A percentile compares a stretch with the other conserved stretches of the same genome.
These are phyloP conservation scores for Zygoascus flipseniorum DNA, from an alignment of 805 yeast species.

Conservation along the genomic window DNA sequence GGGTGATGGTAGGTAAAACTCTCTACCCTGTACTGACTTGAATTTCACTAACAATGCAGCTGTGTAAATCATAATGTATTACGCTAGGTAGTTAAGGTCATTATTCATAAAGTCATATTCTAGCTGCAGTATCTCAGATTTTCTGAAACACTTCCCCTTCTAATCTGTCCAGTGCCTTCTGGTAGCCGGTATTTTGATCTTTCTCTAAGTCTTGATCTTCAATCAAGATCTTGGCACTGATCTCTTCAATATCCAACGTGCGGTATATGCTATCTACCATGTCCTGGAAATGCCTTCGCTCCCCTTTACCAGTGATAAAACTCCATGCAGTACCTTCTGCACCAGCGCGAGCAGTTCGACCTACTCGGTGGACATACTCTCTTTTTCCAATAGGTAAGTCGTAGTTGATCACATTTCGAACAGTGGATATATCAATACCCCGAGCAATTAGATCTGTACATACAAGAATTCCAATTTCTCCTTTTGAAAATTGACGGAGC, in stretches of 20 bases:
- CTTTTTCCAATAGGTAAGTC: conserved; percentile 83
- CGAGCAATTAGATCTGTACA: conserved; percentile 91
- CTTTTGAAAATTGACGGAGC: conserved; percentile 50
- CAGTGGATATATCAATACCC: conserved; percentile 74
- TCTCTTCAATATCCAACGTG: conserved; percentile 4
- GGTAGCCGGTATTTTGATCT: conserved; percentile 10
- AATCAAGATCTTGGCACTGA: conserved; percentile 20
- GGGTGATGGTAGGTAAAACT: conserved; percentile 31
- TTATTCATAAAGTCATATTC: background rate
- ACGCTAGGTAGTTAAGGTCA: background rate
- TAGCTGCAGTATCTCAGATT: background rate
- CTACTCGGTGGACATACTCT: conserved; percentile 93
- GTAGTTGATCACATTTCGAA: conserved; percentile 76
- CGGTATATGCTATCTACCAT: conserved; percentile 19
- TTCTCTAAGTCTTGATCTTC: conserved; percentile 2
- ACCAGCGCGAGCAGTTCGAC: conserved; percentile 95
- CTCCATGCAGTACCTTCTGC: conserved; percentile 67
- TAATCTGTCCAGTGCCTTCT: conserved; percentile 11
- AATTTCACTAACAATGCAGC: background rate
- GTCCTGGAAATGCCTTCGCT: conserved; percentile 41
- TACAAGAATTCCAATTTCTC: conserved; percentile 45
- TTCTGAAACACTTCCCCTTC: conserved; percentile 14
- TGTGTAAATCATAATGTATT: background rate
- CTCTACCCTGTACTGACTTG: background rate
- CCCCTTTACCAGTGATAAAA: conserved; percentile 70